phyloP scores from a whole-genome alignment of 169 alveolate species.

The Cryptosporidium meleagridis region DNA sequence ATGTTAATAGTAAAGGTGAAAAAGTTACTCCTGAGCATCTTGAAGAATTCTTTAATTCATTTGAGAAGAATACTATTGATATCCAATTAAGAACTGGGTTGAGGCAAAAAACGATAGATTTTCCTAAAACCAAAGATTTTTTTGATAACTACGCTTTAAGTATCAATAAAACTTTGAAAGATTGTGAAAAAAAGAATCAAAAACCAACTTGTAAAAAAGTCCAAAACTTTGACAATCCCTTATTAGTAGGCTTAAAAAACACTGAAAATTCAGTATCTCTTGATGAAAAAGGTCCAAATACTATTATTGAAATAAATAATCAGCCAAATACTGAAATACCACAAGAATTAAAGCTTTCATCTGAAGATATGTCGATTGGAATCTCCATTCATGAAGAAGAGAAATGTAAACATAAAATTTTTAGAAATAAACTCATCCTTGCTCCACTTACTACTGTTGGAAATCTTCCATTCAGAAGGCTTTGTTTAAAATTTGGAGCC shows the following conservation, averaged over 20 bases:
- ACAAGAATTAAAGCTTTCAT: not conserved
- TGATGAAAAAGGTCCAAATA: not conserved
- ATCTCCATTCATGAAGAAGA: not conserved
- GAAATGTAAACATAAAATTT: not conserved
- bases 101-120: not conserved
- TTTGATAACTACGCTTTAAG: not conserved
- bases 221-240: not conserved
- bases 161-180: not conserved
- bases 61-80: slow-evolving; percentile 32
- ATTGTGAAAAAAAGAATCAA: not conserved
- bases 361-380: not conserved
- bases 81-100: not conserved
- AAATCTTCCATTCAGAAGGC: slow-evolving; percentile 82
- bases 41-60: slow-evolving; percentile 2
- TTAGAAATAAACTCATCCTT: slow-evolving; percentile 37
- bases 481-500: slow-evolving; percentile 75
- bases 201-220: not conserved
- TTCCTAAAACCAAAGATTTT: slow-evolving; percentile 32
- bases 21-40: slow-evolving; percentile 22
- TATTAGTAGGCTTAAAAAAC: not conserved
- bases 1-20: slow-evolving; percentile 51
- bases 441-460: slow-evolving; percentile 86
- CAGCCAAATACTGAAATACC: not conserved
- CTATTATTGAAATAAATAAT: too few species aligned
- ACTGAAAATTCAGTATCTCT: not conserved